phyloP scores from a whole-genome alignment of 768 basidiomycete genomes.

The Termitomyces bulborhizus region DNA sequence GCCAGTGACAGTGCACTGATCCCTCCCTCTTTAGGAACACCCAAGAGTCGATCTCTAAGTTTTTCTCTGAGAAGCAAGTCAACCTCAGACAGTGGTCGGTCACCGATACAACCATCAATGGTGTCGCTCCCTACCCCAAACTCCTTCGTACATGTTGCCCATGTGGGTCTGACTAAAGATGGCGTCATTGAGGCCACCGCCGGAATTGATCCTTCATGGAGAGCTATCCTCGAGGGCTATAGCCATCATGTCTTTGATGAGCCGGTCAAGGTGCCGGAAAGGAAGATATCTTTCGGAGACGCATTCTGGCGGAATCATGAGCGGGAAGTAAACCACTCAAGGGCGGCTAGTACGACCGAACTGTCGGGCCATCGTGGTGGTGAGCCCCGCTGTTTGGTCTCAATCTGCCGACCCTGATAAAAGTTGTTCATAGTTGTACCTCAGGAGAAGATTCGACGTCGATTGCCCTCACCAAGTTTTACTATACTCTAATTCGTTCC shows the following conservation, averaged over 20 bases:
- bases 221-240: conserved; percentile 27
- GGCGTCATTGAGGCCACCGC: conserved; percentile 49
- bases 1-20: conserved; percentile 3
- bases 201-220: conserved; percentile 51
- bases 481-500: conserved; percentile 5
- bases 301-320: conserved; percentile 27
- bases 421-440: not conserved
- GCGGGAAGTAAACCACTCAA: conserved; percentile 6
- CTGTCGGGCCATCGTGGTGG: conserved; percentile 1
- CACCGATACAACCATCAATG: conserved; percentile 30
- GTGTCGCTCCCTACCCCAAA: conserved; percentile 54
- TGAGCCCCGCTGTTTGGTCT: not conserved
- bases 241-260: conserved; percentile 4
- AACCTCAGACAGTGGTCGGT: conserved; percentile 18
- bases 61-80: conserved; percentile 35
- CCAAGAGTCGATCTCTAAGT: conserved; percentile 21
- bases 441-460: conserved; percentile 7
- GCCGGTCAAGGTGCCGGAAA: conserved; percentile 19
- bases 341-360: conserved; percentile 2
- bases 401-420: not conserved
- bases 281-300: conserved; percentile 24
- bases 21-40: conserved; percentile 10
- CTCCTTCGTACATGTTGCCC: conserved; percentile 62
- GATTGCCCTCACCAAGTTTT: conserved; percentile 11
- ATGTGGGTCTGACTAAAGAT: conserved; percentile 50